Conservation (phyloP, 2,329 filamentous ascomycete species). For the Trichoderma polysporum region DNA sequence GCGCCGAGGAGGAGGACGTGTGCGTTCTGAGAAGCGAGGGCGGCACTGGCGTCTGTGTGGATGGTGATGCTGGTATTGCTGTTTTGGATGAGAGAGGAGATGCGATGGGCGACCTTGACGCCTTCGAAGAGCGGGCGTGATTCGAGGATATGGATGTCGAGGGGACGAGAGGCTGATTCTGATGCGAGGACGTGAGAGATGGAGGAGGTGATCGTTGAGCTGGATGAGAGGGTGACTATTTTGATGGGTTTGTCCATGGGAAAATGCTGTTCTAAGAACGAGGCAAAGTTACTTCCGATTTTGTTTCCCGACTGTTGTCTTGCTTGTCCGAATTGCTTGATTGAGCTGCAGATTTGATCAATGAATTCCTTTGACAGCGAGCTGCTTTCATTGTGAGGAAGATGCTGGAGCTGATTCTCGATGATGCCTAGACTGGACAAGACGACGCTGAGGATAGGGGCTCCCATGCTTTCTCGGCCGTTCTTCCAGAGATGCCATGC, state of each 20-base stretch:
- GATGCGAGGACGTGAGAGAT: slow-evolving; percentile 43
- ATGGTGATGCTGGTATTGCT: slow-evolving; percentile 42
- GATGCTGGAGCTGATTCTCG: slow-evolving; percentile 31
- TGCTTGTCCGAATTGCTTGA: slow-evolving; percentile 24
- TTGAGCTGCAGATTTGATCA: slow-evolving; percentile 25
- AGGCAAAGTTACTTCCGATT: slow-evolving; percentile 38
- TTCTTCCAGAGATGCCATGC: slow-evolving; percentile 66
- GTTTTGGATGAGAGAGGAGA: slow-evolving; percentile 45
- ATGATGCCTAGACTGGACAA: slow-evolving; percentile 46
- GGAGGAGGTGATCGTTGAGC: slow-evolving; percentile 57
- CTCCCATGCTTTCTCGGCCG: slow-evolving; percentile 65
- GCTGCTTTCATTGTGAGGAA: neutral
- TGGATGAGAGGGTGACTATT: slow-evolving; percentile 62
- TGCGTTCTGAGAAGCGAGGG: slow-evolving; percentile 49
- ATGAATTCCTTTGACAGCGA: slow-evolving; percentile 17
- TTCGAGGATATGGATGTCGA: slow-evolving; percentile 63
- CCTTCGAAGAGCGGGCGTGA: slow-evolving; percentile 68
- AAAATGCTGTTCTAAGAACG: slow-evolving; percentile 32
- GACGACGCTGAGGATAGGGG: slow-evolving; percentile 54
- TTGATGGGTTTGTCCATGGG: slow-evolving; percentile 36
- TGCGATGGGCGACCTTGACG: slow-evolving; percentile 50
- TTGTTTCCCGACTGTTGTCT: slow-evolving; percentile 30
- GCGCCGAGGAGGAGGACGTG: slow-evolving; percentile 64
- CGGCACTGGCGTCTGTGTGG: slow-evolving; percentile 60
- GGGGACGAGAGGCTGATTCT: neutral